These are phyloP conservation scores for Haematococcus lacustris DNA, from an alignment of 139 green algal genomes.

Conservation along the genomic window DNA sequence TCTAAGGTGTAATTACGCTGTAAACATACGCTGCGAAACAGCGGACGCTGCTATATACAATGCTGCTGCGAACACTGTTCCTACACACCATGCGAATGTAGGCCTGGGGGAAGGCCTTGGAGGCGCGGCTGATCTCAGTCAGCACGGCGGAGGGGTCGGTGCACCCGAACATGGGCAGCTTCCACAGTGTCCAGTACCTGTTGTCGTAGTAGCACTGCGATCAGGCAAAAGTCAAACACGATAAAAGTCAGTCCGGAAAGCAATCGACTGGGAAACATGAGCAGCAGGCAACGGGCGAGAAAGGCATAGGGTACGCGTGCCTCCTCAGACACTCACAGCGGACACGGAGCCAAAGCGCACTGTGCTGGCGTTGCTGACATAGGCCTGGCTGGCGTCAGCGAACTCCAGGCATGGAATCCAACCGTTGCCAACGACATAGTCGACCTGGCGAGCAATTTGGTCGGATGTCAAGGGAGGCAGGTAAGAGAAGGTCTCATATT, in stretches of 20 bases:
- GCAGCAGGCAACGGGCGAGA: no score
- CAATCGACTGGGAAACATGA: no score
- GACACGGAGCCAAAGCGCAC: conserved; percentile 56
- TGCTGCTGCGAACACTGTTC: no score
- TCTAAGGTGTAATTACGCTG: no score
- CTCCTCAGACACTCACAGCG: conserved; percentile 40
- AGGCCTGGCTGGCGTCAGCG: conserved; percentile 62
- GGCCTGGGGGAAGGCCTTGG: conserved; percentile 80
- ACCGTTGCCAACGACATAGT: conserved; percentile 91
- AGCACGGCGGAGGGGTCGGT: conserved; percentile 85
- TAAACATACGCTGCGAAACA: no score
- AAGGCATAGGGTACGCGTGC: no score
- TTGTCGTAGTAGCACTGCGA: conserved; percentile 80
- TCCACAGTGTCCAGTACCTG: conserved; percentile 99
- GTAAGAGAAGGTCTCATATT: conserved; percentile 99
- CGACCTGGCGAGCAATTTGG: conserved; percentile 88
- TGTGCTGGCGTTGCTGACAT: conserved; percentile 52
- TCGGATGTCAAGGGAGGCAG: conserved; percentile 87
- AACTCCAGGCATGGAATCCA: conserved; percentile 95
- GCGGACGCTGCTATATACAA: no score
- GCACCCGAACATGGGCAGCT: conserved; percentile 99
- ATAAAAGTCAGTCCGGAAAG: no score
- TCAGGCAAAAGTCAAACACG: not conserved
- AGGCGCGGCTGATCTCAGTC: conserved; percentile 75
- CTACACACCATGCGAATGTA: conserved; percentile 85